These are phyloP conservation scores for Ophiostoma australiae DNA, from an alignment of 2,329 filamentous ascomycete genomes.

Conservation along the genomic window DNA sequence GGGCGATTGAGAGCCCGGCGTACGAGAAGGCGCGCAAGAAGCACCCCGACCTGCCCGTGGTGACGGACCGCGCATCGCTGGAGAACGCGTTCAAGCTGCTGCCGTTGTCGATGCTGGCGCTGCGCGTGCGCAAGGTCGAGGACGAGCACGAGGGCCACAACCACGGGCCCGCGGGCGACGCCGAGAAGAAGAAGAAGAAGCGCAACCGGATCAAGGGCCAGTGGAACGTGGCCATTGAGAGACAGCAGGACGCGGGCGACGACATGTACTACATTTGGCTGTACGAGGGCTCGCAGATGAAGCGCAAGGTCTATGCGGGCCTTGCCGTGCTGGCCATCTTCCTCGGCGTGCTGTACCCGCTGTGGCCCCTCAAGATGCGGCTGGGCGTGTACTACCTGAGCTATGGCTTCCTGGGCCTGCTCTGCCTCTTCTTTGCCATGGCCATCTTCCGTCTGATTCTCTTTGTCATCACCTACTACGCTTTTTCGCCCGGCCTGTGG, in stretches of 20 bases:
- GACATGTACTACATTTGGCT: slow-evolving; percentile 96
- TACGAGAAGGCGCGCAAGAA: slow-evolving; percentile 87
- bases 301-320: slow-evolving; percentile 84
- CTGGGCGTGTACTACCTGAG: slow-evolving; percentile 96
- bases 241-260: slow-evolving; percentile 83
- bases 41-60: slow-evolving; percentile 81
- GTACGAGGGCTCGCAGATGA: slow-evolving; percentile 90
- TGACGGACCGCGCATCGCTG: slow-evolving; percentile 81
- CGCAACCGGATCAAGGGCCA: slow-evolving; percentile 89
- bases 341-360: slow-evolving; percentile 84
- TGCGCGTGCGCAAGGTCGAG: slow-evolving; percentile 81
- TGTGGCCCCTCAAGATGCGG: slow-evolving; percentile 88
- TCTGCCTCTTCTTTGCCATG: slow-evolving; percentile 96
- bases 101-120: slow-evolving; percentile 86
- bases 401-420: slow-evolving; percentile 83
- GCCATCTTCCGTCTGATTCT: slow-evolving; percentile 93
- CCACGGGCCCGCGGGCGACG: slow-evolving; percentile 37
- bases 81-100: slow-evolving; percentile 90
- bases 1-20: slow-evolving; percentile 79
- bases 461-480: slow-evolving; percentile 88
- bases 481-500: slow-evolving; percentile 84
- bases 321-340: slow-evolving; percentile 81
- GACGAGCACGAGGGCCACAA: slow-evolving; percentile 66
- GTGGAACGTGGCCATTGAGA: slow-evolving; percentile 93
- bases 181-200: slow-evolving; percentile 50